Evolutionary conservation across 768 basidiomycete genomes (phyloP).

Genomic region (Pulveroboletus sp.): DNA sequence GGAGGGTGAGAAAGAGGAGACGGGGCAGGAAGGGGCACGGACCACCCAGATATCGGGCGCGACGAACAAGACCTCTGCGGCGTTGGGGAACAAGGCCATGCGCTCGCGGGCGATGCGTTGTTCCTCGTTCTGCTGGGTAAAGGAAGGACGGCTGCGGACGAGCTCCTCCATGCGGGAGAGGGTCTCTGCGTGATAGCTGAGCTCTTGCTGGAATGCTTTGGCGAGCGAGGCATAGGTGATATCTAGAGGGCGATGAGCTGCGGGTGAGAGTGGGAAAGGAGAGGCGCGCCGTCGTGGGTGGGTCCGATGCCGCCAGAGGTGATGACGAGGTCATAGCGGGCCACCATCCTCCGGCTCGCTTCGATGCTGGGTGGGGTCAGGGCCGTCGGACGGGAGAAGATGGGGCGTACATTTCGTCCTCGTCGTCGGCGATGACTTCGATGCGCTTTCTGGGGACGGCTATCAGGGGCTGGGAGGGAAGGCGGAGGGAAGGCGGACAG

Average conservation of each 20-base stretch:
- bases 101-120: slow-evolving; percentile 72
- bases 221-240: slow-evolving; percentile 89
- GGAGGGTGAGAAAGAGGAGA: neutral
- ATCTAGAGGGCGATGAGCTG: slow-evolving; percentile 40
- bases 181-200: slow-evolving; percentile 75
- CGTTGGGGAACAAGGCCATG: slow-evolving; percentile 87
- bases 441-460: slow-evolving; percentile 60
- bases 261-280: neutral
- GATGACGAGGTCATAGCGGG: slow-evolving; percentile 83
- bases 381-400: neutral
- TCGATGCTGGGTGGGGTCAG: slow-evolving; percentile 52
- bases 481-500: slow-evolving; percentile 41
- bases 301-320: slow-evolving; percentile 91
- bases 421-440: slow-evolving; percentile 89
- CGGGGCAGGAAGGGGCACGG: slow-evolving; percentile 21
- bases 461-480: neutral
- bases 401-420: slow-evolving; percentile 65
- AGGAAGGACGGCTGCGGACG: slow-evolving; percentile 51
- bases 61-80: slow-evolving; percentile 77
- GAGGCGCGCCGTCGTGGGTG: slow-evolving; percentile 72
- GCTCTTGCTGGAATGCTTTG: slow-evolving; percentile 70
- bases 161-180: slow-evolving; percentile 65
- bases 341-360: slow-evolving; percentile 76
- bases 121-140: slow-evolving; percentile 61
- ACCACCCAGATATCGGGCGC: slow-evolving; percentile 84